Conservation (phyloP, 108 stramenopile species). For the Skeletonema potamos region DNA sequence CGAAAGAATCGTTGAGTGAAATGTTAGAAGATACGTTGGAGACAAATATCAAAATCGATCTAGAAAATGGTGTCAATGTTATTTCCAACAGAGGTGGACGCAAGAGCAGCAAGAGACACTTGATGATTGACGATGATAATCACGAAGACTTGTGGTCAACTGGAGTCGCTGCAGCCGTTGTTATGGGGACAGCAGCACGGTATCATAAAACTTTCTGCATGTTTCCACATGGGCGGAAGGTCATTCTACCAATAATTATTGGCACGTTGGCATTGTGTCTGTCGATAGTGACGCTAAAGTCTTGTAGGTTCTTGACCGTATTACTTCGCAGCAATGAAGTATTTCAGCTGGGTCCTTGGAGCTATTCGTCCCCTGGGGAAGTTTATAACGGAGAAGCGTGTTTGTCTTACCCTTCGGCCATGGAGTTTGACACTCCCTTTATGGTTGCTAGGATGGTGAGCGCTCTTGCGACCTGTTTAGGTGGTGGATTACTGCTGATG, state of each 20-base stretch:
- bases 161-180: conserved; percentile 33
- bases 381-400: conserved; percentile 21
- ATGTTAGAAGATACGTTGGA: not conserved
- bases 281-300: conserved; percentile 10
- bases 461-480: conserved; percentile 22
- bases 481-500: conserved; percentile 22
- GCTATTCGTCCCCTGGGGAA: conserved; percentile 10
- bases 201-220: conserved; percentile 37
- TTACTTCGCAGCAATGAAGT: conserved; percentile 26
- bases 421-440: conserved; percentile 18
- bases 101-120: not conserved
- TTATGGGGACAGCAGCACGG: conserved; percentile 21
- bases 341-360: conserved; percentile 33
- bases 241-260: conserved; percentile 23
- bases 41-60: not conserved
- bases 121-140: not conserved
- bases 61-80: not conserved
- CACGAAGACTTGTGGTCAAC: conserved; percentile 28
- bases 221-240: conserved; percentile 34
- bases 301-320: conserved; percentile 39
- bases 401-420: conserved; percentile 18
- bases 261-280: conserved; percentile 17
- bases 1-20: not conserved
- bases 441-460: conserved; percentile 20
- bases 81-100: not conserved